Percentiles rank a stretch among this genome's conserved stretches.
These are phyloP conservation scores for Exophiala mesophila DNA, from an alignment of 2,329 filamentous ascomycete genomes.

Conservation along the genomic window DNA sequence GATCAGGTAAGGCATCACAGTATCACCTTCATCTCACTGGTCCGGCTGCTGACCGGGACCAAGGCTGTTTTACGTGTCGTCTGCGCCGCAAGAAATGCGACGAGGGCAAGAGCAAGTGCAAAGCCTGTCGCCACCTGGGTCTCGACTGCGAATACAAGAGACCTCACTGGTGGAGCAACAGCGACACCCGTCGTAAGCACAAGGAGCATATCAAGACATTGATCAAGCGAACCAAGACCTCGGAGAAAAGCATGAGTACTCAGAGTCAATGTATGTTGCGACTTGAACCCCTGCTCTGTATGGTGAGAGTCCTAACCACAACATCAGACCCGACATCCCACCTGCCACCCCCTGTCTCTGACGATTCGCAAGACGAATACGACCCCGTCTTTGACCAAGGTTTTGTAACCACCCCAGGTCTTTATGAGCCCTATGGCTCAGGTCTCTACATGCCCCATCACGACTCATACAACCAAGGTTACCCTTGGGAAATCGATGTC, in stretches of 20 bases:
- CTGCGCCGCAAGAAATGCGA: conserved; percentile 66
- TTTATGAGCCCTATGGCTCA: conserved; percentile 39
- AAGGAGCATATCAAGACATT: conserved; percentile 96
- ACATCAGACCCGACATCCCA: conserved; percentile 13
- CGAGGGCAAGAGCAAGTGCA: conserved; percentile 60
- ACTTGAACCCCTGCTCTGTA: too few relatives aligned
- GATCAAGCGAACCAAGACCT: conserved; percentile 94
- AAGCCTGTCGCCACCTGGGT: conserved; percentile 65
- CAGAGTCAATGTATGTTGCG: conserved; percentile 33
- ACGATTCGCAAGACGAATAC: conserved; percentile 70
- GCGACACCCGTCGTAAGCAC: conserved; percentile 74
- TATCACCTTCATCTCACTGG: conserved; percentile 10
- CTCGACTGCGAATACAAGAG: conserved; percentile 93
- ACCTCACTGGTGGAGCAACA: conserved; percentile 96
- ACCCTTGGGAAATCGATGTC: conserved; percentile 89
- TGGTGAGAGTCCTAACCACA: too few relatives aligned
- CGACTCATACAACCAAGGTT: conserved; percentile 49
- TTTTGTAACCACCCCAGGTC: conserved; percentile 40
- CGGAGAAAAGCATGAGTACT: conserved; percentile 67
- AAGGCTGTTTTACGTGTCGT: conserved; percentile 65
- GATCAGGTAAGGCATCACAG: conserved; percentile 72
- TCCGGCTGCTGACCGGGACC: conserved; percentile 4
- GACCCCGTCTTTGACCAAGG: conserved; percentile 66
- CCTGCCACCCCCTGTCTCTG: conserved; percentile 60
- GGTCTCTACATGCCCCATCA: conserved; percentile 53